Percentiles rank a stretch among this genome's conserved stretches.
phyloP scores from a whole-genome alignment of 1,284 basidiomycete genomes.

The Amylostereum areolatum region DNA sequence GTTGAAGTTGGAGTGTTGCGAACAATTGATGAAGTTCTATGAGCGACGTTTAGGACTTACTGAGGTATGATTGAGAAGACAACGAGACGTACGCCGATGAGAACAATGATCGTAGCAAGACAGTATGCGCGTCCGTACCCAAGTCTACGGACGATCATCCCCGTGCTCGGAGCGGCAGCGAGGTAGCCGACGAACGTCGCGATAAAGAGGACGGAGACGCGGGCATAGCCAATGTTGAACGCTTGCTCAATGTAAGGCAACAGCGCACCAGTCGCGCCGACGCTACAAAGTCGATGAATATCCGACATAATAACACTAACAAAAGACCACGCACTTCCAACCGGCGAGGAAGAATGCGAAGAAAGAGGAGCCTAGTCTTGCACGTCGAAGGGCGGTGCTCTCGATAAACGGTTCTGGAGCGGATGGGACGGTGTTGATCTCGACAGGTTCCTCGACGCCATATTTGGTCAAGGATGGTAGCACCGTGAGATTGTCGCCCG shows the following conservation, averaged over 20 bases:
- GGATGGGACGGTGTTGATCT: no score
- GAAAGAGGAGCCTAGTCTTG: constrained; percentile 18
- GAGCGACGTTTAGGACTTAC: neutral
- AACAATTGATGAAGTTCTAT: constrained; percentile 27
- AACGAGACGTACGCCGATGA: constrained; percentile 21
- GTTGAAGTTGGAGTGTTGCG: constrained; percentile 22
- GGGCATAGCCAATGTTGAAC: constrained; percentile 22
- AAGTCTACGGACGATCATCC: constrained; percentile 18
- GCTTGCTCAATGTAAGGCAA: constrained; percentile 23
- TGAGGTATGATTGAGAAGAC: neutral
- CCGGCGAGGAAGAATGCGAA: constrained; percentile 22
- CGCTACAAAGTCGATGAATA: constrained; percentile 13
- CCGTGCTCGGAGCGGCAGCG: constrained; percentile 19
- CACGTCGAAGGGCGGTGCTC: constrained; percentile 11
- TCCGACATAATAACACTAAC: neutral
- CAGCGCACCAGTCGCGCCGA: constrained; percentile 24
- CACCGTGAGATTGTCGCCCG: no score
- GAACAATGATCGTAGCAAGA: constrained; percentile 19
- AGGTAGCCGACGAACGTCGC: constrained; percentile 24
- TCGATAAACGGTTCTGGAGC: constrained; percentile 22
- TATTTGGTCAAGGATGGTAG: no score
- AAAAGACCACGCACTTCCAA: constrained; percentile 19
- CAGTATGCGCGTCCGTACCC: constrained; percentile 23
- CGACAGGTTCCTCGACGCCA: no score
- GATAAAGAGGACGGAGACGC: constrained; percentile 23